Evolutionary conservation across 139 green algal genomes (phyloP).

Genomic region (Tetratostichococcus sp.): DNA sequence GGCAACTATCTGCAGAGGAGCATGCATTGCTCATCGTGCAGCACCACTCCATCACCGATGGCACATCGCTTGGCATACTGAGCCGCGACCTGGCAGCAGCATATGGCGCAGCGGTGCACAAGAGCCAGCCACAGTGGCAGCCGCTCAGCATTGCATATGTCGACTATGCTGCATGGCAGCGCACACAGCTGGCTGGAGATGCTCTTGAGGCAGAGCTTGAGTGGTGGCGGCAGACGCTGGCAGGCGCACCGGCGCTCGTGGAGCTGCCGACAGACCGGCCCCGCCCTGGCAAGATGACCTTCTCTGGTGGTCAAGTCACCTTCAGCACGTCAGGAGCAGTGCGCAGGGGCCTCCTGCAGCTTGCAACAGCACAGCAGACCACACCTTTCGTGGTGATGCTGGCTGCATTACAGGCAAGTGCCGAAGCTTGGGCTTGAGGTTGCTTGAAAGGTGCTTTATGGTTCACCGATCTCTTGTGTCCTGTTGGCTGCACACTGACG

Average conservation of each 20-base stretch:
- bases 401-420: background rate
- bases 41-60: slow-evolving; percentile 8
- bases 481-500: too few species aligned
- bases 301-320: background rate
- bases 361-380: background rate
- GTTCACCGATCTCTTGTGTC: too few species aligned
- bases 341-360: background rate
- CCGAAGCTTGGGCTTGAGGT: too few species aligned
- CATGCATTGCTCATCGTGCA: slow-evolving; percentile 4
- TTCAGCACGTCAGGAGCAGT: background rate
- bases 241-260: background rate
- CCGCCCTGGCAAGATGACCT: background rate
- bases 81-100: background rate
- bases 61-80: background rate
- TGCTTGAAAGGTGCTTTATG: too few species aligned
- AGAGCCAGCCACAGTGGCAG: background rate
- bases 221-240: background rate
- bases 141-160: slow-evolving; percentile 4
- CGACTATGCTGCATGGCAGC: slow-evolving; percentile 7
- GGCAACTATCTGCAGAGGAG: background rate
- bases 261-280: background rate
- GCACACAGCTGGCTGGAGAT: background rate
- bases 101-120: background rate
- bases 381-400: background rate
- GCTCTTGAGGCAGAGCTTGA: background rate